Evolutionary conservation across 1,284 basidiomycete genomes (phyloP), one percentile per base, ranked within the genome.

Genomic region (Ustilago hordei): DNA sequence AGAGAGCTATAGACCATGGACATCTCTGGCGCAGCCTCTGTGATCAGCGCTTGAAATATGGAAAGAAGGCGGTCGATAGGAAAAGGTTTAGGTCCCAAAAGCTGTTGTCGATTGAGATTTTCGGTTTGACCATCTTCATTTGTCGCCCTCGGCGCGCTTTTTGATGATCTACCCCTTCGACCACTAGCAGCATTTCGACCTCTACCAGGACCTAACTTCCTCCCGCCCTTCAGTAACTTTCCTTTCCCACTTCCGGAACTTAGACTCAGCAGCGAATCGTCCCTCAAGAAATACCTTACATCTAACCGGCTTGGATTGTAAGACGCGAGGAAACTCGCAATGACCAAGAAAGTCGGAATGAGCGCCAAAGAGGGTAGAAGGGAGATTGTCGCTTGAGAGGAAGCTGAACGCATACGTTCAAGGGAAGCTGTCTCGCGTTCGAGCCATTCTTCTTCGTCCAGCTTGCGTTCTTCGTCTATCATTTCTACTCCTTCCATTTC

Each of bases 221-320:
- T 53, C 5, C 69, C 65, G 3, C 74, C 73, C 63, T 76, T 76
- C 52, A 71, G 69, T 0, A 54, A 39, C 48, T 71, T 76, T 4
- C 67, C 74, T 23, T 71, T 71, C 3, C 60, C 60, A 31, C 61
- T 35, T 15, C 68, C 70, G 34, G 60, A 74, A 34, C 65, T 74
- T 13, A 70, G 69, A 38, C 64, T 67, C 61, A 64, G 64, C 19
- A 69, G 69, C 50, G 60, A 81, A 53, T 72, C 67, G 55, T 84
- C 82, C 8, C 80, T 76, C 17, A 84, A 55, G 57, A 81, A 84
- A 59, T 83, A 82, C 32, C 79, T 69, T 74, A 93, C 64, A 85
- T 97, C 95, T 7, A 91, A 91, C 80, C 91, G 92, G 0, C 91
- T 86, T 0, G 95, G 94, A 84, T 97, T 97, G 66, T 92, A 93